Percentiles rank a stretch among this genome's conserved stretches.
These are phyloP conservation scores for Trametes hirsuta DNA, from an alignment of 1,284 basidiomycete genomes.

Conservation along the genomic window DNA sequence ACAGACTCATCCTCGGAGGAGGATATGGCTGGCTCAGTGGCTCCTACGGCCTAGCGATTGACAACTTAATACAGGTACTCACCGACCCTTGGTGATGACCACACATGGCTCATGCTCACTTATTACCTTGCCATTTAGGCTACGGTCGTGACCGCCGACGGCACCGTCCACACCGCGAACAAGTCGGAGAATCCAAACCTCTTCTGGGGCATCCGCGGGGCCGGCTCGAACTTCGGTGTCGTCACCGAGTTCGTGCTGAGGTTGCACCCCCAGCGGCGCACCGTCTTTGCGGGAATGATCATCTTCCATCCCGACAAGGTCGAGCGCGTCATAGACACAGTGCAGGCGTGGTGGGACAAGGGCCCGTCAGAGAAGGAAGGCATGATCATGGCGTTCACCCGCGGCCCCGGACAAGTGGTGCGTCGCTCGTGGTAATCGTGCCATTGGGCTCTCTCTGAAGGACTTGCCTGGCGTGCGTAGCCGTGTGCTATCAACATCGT, in stretches of 20 bases:
- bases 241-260: constrained; percentile 44
- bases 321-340: constrained; percentile 14
- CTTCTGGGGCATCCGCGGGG: constrained; percentile 49
- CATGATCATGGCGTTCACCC: constrained; percentile 21
- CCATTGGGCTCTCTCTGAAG: too few relatives aligned
- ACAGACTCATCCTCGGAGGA: constrained; percentile 56
- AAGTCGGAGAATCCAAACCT: constrained; percentile 42
- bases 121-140: constrained; percentile 36
- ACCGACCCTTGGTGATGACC: background rate
- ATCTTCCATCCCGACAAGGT: constrained; percentile 36
- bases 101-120: background rate
- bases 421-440: background rate
- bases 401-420: constrained; percentile 21
- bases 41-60: constrained; percentile 56
- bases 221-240: constrained; percentile 47
- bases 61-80: constrained; percentile 55
- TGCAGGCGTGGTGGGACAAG: constrained; percentile 16
- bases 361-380: constrained; percentile 21
- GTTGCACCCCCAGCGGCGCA: constrained; percentile 39
- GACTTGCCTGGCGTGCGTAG: constrained; percentile 26
- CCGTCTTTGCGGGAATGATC: constrained; percentile 36
- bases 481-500: constrained; percentile 39
- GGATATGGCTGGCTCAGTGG: constrained; percentile 61
- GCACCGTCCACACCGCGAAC: constrained; percentile 46
- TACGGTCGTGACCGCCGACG: constrained; percentile 57